Evolutionary conservation across 2,329 filamentous ascomycete genomes (phyloP), one percentile per base, ranked within the genome.

Genomic region (Ascochyta clinopodiicola): DNA sequence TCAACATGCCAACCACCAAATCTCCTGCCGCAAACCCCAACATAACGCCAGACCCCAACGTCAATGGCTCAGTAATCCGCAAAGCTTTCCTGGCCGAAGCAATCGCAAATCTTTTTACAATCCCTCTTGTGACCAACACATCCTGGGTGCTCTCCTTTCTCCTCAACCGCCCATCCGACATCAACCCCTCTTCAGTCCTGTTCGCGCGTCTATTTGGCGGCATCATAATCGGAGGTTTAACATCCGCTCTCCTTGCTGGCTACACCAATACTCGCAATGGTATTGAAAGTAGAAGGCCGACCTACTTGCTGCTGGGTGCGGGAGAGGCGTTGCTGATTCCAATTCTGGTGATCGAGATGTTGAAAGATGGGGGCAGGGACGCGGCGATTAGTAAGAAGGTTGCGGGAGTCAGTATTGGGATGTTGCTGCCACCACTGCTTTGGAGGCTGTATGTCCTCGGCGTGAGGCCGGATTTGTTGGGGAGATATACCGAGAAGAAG

Each of bases 21-120:
- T 64, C 64, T 7, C 61, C 66, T 22, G 58, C 62, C n/a, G 17
- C 59, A 25, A 68, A 67, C 25, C 62, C 62, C 22, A 35, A n/a
- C 19, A 61, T 68, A 27, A 59, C 35, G 24, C 61, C 63, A 2
- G 53, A 62, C 15, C 57, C 62, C 4, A n/a, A 37, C 4, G 29
- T 56, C 9, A 39, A 51, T 25, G 61, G 57, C 43, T 65, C 65
- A 9, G 60, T 39, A n/a, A 66, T 69, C 51, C 63, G 66, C 45
- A 68, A 62, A 48, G 68, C 68, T 35, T 70, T 70, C 36, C 52
- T 70, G 25, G 32, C 62, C 15, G 68, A 70, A 60, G 68, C 64
- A 34, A 45, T 64, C 38, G 64, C 64, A 21, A 69, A 69, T 25
- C 62, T 70, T 50, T 68, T 68, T 56, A 67, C 61, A 9, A 60